phyloP scores from a whole-genome alignment of 176 grass and related monocot species.

The Aegilops umbellulata region DNA sequence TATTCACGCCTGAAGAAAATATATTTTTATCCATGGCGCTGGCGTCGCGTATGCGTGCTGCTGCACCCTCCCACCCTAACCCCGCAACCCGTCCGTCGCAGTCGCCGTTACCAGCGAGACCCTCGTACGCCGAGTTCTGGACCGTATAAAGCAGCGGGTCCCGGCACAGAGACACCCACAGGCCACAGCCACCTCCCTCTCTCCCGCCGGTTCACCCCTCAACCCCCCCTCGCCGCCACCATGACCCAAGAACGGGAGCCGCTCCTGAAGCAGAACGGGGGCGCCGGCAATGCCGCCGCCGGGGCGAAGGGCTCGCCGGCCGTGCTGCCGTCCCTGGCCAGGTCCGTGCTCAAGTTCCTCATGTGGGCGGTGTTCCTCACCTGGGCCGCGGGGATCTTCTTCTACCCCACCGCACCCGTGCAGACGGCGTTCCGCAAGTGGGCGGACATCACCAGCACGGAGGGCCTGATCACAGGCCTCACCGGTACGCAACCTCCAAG shows the following conservation, averaged over 20 bases:
- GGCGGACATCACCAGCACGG: constrained; percentile 2
- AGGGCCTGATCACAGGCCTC: constrained; percentile 48
- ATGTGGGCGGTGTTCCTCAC: constrained; percentile 76
- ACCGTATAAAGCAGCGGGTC: constrained; percentile 19
- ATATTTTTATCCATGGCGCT: not conserved
- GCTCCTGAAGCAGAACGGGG: constrained; percentile 24
- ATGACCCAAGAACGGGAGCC: constrained; percentile 43
- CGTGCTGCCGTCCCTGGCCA: constrained; percentile 39
- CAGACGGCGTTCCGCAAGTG: constrained; percentile 24
- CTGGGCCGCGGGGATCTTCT: constrained; percentile 68
- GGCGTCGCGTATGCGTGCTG: not conserved
- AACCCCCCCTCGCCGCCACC: not conserved
- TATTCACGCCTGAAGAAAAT: not conserved
- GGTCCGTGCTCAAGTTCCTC: constrained; percentile 59
- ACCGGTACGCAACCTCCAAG: constrained; percentile 34
- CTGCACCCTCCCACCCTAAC: not conserved
- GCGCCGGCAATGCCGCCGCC: constrained; percentile 18
- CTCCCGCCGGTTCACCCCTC: not conserved
- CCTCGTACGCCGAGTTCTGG: not conserved
- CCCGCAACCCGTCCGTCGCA: not conserved
- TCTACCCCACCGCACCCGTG: constrained; percentile 54
- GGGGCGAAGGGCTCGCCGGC: constrained; percentile 1
- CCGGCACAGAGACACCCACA: not conserved
- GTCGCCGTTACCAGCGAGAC: not conserved
- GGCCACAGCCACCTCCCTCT: not conserved